Conservation (phyloP, 202 grass and related monocot genomes). For the Thinopyrum obtusiflorum region DNA sequence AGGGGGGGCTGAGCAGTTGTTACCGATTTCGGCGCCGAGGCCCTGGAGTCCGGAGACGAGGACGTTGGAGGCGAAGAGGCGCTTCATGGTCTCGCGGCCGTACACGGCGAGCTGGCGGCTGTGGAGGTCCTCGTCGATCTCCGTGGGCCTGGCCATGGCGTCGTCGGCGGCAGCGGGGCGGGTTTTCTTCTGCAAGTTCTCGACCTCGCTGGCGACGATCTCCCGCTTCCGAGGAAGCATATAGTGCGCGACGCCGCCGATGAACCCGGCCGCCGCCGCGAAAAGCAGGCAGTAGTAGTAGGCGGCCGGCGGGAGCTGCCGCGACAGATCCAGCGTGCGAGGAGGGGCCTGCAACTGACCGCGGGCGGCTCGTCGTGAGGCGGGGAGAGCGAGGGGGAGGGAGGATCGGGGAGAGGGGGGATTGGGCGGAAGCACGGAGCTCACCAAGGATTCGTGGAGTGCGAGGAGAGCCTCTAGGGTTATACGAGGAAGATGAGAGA, state of each 20-base stretch:
- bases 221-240: conserved; percentile 69
- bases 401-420: not conserved
- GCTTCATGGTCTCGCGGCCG: conserved; percentile 89
- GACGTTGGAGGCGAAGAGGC: conserved; percentile 80
- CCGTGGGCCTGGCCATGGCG: conserved; percentile 27
- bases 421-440: not conserved
- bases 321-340: conserved; percentile 40
- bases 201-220: conserved; percentile 34
- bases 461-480: conserved; percentile 16
- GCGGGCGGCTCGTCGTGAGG: not conserved
- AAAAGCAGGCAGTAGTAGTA: conserved; percentile 18
- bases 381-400: not conserved
- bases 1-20: not conserved
- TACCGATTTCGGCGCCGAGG: conserved; percentile 83
- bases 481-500: not conserved
- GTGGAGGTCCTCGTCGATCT: conserved; percentile 92
- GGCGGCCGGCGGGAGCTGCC: not conserved
- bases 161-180: not conserved
- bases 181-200: conserved; percentile 50
- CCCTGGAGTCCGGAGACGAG: conserved; percentile 84
- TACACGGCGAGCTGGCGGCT: conserved; percentile 89
- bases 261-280: conserved; percentile 36
- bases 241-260: conserved; percentile 56
- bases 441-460: conserved; percentile 34
- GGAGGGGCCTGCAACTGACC: not conserved